These are phyloP conservation scores for Cladorrhinum sp. DNA, from an alignment of 2,329 filamentous ascomycete genomes.

Conservation along the genomic window DNA sequence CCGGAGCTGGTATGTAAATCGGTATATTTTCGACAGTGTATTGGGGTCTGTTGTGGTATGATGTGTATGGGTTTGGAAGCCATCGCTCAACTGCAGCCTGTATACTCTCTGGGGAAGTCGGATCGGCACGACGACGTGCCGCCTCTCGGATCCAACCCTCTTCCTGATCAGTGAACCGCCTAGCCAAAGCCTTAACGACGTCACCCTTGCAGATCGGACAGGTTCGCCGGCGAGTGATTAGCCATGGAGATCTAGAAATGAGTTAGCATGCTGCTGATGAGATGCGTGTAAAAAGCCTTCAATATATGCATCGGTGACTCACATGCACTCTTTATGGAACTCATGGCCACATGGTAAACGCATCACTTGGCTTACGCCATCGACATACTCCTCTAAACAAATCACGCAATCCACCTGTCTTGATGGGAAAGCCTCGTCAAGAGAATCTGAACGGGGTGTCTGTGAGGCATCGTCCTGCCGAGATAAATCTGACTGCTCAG, in stretches of 20 bases:
- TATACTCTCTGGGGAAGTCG: neutral
- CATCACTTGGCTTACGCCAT: constrained; percentile 94
- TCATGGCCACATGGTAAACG: constrained; percentile 95
- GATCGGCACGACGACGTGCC: neutral
- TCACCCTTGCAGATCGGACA: constrained; percentile 99
- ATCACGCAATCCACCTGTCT: constrained; percentile 86
- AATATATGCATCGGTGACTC: constrained; percentile 44
- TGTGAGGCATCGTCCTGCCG: constrained; percentile 43
- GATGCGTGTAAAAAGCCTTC: neutral
- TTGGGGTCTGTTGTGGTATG: no score
- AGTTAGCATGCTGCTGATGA: constrained; percentile 5
- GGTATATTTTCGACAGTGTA: no score
- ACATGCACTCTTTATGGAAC: constrained; percentile 98
- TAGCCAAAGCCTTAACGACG: constrained; percentile 63
- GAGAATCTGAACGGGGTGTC: constrained; percentile 36
- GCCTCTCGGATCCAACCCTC: neutral
- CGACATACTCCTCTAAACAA: constrained; percentile 92
- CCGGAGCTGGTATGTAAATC: no score
- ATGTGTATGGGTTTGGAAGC: neutral
- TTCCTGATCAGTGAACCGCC: constrained; percentile 35
- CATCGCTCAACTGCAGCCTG: neutral
- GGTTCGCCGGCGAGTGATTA: constrained; percentile 91
- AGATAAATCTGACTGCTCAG: constrained; percentile 47
- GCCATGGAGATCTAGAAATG: constrained; percentile 77
- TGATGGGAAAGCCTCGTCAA: constrained; percentile 49